Evolutionary conservation across 2,329 filamentous ascomycete genomes (phyloP).

Genomic region (Fusarium pseudonygamai): DNA sequence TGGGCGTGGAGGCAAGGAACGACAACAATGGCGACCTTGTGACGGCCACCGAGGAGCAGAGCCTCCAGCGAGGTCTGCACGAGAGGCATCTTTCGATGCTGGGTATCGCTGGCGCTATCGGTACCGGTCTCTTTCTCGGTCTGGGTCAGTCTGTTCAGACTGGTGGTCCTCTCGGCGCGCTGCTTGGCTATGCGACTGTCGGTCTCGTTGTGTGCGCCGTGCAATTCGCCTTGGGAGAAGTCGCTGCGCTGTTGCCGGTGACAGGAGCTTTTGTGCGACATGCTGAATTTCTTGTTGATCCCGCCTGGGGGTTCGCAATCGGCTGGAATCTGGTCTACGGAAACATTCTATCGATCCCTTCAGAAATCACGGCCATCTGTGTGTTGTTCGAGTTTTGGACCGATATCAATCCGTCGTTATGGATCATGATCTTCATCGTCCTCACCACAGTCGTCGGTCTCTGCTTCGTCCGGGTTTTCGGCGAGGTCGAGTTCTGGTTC

Average conservation of each 20-base stretch:
- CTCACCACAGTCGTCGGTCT: slow-evolving; percentile 39
- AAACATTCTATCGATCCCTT: slow-evolving; percentile 60
- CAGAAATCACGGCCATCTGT: slow-evolving; percentile 58
- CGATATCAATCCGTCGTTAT: slow-evolving; percentile 42
- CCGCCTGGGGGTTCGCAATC: slow-evolving; percentile 64
- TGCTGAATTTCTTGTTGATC: slow-evolving; percentile 61
- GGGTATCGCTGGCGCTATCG: slow-evolving; percentile 63
- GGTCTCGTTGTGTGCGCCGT: slow-evolving; percentile 59
- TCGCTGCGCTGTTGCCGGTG: slow-evolving; percentile 57
- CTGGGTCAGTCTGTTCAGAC: slow-evolving; percentile 55
- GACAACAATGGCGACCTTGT: slow-evolving; percentile 33
- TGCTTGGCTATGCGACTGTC: slow-evolving; percentile 57
- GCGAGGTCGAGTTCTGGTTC: slow-evolving; percentile 63
- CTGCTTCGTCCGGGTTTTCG: slow-evolving; percentile 61
- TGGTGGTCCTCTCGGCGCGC: slow-evolving; percentile 51
- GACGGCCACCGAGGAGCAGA: slow-evolving; percentile 36
- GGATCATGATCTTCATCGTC: slow-evolving; percentile 41
- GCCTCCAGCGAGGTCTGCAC: slow-evolving; percentile 38
- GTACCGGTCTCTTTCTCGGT: slow-evolving; percentile 48
- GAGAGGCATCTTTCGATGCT: slow-evolving; percentile 59
- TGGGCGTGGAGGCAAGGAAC: slow-evolving; percentile 6
- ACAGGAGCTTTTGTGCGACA: slow-evolving; percentile 60
- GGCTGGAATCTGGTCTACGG: slow-evolving; percentile 64
- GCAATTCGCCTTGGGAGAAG: slow-evolving; percentile 62
- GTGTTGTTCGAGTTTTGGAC: slow-evolving; percentile 53